These are phyloP conservation scores for Kwoniella shandongensis DNA, from an alignment of 768 basidiomycete genomes.

Conservation along the genomic window DNA sequence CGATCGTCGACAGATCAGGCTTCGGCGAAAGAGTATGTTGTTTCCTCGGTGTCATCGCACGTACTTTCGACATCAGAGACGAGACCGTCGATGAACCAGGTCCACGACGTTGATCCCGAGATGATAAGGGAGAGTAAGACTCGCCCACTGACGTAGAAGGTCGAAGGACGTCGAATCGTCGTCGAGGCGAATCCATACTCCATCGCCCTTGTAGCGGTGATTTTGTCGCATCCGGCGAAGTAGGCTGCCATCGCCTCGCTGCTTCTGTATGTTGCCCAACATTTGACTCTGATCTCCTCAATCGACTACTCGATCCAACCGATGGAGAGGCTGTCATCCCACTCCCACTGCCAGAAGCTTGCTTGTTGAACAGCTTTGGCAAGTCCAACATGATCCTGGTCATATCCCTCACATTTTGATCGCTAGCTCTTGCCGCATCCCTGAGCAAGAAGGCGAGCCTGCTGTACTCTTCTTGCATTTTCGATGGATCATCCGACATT, in stretches of 20 bases:
- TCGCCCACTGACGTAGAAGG: constrained; percentile 18
- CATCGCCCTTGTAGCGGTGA: constrained; percentile 16
- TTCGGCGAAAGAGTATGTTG: neutral
- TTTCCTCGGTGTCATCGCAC: constrained; percentile 17
- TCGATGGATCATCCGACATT: constrained; percentile 18
- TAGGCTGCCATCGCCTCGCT: constrained; percentile 19
- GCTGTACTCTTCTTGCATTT: constrained; percentile 12
- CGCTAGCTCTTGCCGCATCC: constrained; percentile 29
- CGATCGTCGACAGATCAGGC: constrained; percentile 15
- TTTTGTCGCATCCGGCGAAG: constrained; percentile 3
- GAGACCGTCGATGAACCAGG: constrained; percentile 10
- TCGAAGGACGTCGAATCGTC: constrained; percentile 6
- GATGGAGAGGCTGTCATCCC: constrained; percentile 15
- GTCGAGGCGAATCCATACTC: constrained; percentile 14
- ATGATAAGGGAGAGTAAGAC: constrained; percentile 8
- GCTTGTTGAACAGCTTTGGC: constrained; percentile 32
- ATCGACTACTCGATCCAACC: neutral
- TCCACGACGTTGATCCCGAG: neutral
- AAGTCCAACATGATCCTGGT: constrained; percentile 41
- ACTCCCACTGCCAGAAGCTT: constrained; percentile 10
- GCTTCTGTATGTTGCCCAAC: too few relatives aligned
- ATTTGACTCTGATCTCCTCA: constrained; percentile 13
- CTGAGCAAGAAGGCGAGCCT: constrained; percentile 20
- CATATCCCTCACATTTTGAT: constrained; percentile 42
- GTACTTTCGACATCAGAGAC: constrained; percentile 22